Evolutionary conservation across 2,329 filamentous ascomycete genomes (phyloP).

Genomic region (Purpureocillium takamizusanense): DNA sequence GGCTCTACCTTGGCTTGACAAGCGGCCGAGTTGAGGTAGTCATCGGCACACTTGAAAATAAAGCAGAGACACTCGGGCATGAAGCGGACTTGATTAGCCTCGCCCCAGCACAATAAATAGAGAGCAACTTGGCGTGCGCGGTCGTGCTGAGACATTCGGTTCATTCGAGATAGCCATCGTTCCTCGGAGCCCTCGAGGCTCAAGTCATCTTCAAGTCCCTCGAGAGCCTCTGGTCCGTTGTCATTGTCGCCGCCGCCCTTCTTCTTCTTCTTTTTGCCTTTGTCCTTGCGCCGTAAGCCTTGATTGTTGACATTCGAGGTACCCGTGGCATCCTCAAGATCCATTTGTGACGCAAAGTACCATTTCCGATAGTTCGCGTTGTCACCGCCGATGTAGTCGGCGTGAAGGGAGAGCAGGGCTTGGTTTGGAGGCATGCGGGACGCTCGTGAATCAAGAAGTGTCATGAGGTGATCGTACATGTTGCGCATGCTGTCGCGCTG

Average conservation of each 20-base stretch:
- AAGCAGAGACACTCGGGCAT: constrained; percentile 96
- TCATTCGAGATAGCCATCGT: constrained; percentile 98
- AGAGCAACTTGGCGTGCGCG: constrained; percentile 85
- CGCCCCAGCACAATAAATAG: constrained; percentile 92
- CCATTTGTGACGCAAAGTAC: constrained; percentile 97
- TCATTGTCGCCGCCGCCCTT: constrained; percentile 61
- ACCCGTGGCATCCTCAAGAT: constrained; percentile 72
- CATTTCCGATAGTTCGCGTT: constrained; percentile 98
- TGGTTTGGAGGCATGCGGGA: constrained; percentile 99
- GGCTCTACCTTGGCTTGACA: constrained; percentile 68
- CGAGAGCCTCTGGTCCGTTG: constrained; percentile 61
- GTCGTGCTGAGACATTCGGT: constrained; percentile 98
- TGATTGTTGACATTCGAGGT: constrained; percentile 45
- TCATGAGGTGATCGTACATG: constrained; percentile 99
- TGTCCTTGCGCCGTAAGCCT: constrained; percentile 67
- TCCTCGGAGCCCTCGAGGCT: constrained; percentile 95
- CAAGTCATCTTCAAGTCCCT: constrained; percentile 89
- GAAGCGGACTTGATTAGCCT: constrained; percentile 96
- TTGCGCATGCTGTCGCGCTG: constrained; percentile 99
- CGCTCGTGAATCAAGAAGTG: constrained; percentile 83
- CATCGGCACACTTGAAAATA: constrained; percentile 98
- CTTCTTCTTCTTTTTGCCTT: constrained; percentile 76
- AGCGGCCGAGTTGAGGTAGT: constrained; percentile 88
- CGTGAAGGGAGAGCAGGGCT: constrained; percentile 86
- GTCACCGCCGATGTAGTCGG: constrained; percentile 96